These are phyloP conservation scores for Tetraselmis striata DNA, from an alignment of 139 green algal genomes.

Conservation along the genomic window DNA sequence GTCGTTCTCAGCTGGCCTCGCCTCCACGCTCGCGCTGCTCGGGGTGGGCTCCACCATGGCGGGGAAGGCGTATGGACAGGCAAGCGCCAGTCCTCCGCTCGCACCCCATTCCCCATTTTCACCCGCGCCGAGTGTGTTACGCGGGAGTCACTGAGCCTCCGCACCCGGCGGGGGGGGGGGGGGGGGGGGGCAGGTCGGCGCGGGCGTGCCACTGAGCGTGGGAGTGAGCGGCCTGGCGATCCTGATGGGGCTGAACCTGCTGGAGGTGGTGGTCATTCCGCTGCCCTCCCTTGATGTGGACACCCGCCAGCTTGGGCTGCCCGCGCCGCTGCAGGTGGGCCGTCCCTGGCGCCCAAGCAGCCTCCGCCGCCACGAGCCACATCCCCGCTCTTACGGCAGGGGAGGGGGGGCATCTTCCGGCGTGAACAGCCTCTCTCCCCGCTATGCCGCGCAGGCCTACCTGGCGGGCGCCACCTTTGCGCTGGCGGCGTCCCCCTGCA, in stretches of 20 bases:
- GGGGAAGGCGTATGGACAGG: conserved; percentile 79
- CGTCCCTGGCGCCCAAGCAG: not conserved
- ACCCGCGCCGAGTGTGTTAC: too few species aligned
- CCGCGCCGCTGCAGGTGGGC: conserved; percentile 23
- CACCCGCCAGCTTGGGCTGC: conserved; percentile 32
- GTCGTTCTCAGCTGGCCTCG: conserved; percentile 77
- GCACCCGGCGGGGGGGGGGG: too few species aligned
- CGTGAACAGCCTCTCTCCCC: too few species aligned
- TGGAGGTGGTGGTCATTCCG: conserved; percentile 72
- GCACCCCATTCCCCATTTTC: too few species aligned
- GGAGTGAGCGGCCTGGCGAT: conserved; percentile 68
- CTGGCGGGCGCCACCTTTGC: conserved; percentile 88
- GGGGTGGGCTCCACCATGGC: conserved; percentile 62
- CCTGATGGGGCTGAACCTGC: conserved; percentile 89
- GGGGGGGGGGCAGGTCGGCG: not conserved
- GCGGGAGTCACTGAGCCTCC: too few species aligned
- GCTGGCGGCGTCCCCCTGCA: conserved; percentile 91
- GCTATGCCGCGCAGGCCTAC: conserved; percentile 78
- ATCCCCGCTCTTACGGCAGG: too few species aligned
- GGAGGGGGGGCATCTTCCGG: too few species aligned
- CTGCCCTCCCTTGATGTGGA: conserved; percentile 81
- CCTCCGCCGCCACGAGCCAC: not conserved
- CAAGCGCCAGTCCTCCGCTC: too few species aligned
- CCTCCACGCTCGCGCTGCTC: conserved; percentile 77
- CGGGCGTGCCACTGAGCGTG: not conserved